Evolutionary conservation across 345 rosid species (phyloP).

Genomic region (Salix viminalis): DNA sequence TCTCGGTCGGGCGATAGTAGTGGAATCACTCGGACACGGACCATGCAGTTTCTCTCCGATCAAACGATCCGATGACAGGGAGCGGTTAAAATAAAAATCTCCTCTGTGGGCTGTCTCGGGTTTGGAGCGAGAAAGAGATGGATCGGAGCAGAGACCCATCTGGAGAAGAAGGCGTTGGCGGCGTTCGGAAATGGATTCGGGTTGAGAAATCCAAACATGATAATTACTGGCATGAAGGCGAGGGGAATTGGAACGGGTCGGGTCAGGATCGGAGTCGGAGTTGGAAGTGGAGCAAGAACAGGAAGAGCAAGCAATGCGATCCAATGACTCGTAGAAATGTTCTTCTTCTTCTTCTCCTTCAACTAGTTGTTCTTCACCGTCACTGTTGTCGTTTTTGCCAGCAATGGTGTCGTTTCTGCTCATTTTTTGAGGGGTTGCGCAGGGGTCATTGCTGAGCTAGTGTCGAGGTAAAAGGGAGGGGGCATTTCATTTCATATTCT

Average conservation of each 20-base stretch:
- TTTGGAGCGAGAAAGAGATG: conserved; percentile 39
- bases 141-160: conserved; percentile 61
- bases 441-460: background rate
- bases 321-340: conserved; percentile 72
- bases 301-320: conserved; percentile 66
- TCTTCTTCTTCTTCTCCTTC: conserved; percentile 46
- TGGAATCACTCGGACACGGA: conserved; percentile 2
- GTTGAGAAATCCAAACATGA: conserved; percentile 82
- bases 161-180: conserved; percentile 50
- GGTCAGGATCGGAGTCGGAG: conserved; percentile 65
- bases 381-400: conserved; percentile 22
- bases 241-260: conserved; percentile 30
- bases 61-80: conserved; percentile 42
- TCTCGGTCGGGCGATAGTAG: conserved; percentile 42
- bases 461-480: background rate
- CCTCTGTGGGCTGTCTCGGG: conserved; percentile 22
- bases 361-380: conserved; percentile 20
- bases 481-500: background rate
- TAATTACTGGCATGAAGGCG: conserved; percentile 29
- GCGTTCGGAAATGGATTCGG: conserved; percentile 70
- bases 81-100: conserved; percentile 33
- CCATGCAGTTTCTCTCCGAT: conserved; percentile 2
- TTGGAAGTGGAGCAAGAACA: conserved; percentile 65
- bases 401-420: background rate
- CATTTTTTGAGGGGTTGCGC: background rate